A percentile compares a stretch with the other conserved stretches of the same genome.
Conservation (phyloP, 2,329 filamentous ascomycete species). For the Elsinoe arachidis region DNA sequence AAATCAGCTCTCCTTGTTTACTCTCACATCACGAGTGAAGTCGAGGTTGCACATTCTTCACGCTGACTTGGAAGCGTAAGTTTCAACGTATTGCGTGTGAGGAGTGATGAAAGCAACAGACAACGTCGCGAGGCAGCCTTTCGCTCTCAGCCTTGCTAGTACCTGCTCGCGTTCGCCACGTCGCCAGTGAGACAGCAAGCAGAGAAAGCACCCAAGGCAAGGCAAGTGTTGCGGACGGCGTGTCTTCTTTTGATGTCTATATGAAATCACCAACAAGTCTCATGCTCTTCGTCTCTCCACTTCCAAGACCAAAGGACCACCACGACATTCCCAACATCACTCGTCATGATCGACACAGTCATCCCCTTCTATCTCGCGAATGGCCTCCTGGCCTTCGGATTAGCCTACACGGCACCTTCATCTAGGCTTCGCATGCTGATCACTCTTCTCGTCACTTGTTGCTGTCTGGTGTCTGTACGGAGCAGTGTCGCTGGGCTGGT, state of each 20-base stretch:
- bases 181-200: neutral
- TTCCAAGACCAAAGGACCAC: too few species aligned
- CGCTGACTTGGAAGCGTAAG: too few species aligned
- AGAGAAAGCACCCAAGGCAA: neutral
- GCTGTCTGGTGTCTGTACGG: constrained; percentile 5
- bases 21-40: too few species aligned
- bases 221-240: too few species aligned
- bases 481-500: neutral
- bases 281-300: too few species aligned
- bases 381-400: neutral
- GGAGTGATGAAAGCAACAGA: too few species aligned
- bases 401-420: neutral
- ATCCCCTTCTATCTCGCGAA: constrained; percentile 1
- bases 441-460: neutral
- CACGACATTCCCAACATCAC: neutral
- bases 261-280: too few species aligned
- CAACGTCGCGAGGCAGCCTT: too few species aligned
- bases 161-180: neutral
- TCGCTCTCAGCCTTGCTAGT: too few species aligned
- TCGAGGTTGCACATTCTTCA: too few species aligned
- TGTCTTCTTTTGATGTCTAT: neutral
- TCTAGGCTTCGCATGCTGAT: neutral
- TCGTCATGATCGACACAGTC: neutral
- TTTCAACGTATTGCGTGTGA: too few species aligned
- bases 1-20: too few species aligned